Percentiles rank a stretch among this genome's conserved stretches.
These are phyloP conservation scores for Phylloporus gajari DNA, from an alignment of 1,284 basidiomycete genomes.

Conservation along the genomic window DNA sequence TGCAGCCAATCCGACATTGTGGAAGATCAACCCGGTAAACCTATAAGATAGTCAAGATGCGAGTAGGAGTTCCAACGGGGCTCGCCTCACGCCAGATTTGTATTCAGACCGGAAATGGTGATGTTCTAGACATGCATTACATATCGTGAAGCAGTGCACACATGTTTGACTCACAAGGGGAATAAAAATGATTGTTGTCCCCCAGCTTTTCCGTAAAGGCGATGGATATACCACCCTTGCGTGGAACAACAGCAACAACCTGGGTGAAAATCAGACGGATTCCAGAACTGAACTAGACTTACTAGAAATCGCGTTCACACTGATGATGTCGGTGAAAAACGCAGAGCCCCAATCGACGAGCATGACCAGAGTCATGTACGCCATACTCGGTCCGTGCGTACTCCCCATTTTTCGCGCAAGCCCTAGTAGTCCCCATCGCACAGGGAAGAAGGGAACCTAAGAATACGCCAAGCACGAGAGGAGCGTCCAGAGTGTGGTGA, in stretches of 20 bases:
- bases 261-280: slow-evolving; percentile 61
- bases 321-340: slow-evolving; percentile 94
- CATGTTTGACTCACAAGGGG: slow-evolving; percentile 70
- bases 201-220: slow-evolving; percentile 84
- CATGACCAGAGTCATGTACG: slow-evolving; percentile 83
- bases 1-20: slow-evolving; percentile 91
- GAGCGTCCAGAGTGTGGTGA: slow-evolving; percentile 86
- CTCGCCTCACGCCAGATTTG: slow-evolving; percentile 85
- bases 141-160: background rate
- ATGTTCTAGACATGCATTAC: slow-evolving; percentile 71
- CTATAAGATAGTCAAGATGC: slow-evolving; percentile 48
- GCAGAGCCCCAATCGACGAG: slow-evolving; percentile 85
- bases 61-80: slow-evolving; percentile 85
- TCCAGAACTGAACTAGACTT: slow-evolving; percentile 26
- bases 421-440: slow-evolving; percentile 72
- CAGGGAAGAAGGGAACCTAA: slow-evolving; percentile 80
- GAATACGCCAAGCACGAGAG: slow-evolving; percentile 85
- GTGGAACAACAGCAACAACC: slow-evolving; percentile 90
- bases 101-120: slow-evolving; percentile 87
- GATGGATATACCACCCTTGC: slow-evolving; percentile 87
- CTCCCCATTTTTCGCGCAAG: slow-evolving; percentile 83
- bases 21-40: slow-evolving; percentile 90
- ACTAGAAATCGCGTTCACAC: slow-evolving; percentile 92
- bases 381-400: slow-evolving; percentile 79
- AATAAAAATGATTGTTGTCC: slow-evolving; percentile 85